These are phyloP conservation scores for Cordyceps cateniannulata DNA, from an alignment of 2,329 filamentous ascomycete species.

Conservation along the genomic window DNA sequence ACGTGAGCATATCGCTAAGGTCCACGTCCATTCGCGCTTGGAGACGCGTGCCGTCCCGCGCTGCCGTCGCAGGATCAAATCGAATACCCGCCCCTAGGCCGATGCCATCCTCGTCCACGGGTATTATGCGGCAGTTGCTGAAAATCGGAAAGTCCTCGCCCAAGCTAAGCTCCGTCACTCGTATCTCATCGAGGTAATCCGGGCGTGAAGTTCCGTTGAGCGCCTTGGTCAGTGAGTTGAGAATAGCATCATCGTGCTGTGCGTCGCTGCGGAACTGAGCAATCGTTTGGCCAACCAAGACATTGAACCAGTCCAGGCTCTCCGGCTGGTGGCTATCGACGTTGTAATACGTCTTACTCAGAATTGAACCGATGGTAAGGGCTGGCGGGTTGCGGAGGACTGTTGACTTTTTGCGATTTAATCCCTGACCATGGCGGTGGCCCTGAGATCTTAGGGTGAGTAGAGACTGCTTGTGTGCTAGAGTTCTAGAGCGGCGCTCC, in stretches of 20 bases:
- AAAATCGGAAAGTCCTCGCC: constrained; percentile 98
- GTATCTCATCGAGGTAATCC: constrained; percentile 88
- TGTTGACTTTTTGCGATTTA: constrained; percentile 62
- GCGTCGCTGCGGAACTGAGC: constrained; percentile 92
- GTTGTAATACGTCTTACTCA: constrained; percentile 97
- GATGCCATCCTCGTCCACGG: constrained; percentile 73
- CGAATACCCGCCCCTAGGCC: constrained; percentile 44
- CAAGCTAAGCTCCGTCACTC: constrained; percentile 85
- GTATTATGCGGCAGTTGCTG: constrained; percentile 94
- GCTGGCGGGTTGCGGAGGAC: constrained; percentile 66
- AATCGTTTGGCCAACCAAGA: constrained; percentile 91
- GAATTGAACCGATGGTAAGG: constrained; percentile 86
- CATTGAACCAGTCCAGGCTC: constrained; percentile 98
- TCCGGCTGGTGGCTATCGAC: constrained; percentile 93
- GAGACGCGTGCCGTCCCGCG: constrained; percentile 63
- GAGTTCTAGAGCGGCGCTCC: constrained; percentile 64
- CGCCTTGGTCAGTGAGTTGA: constrained; percentile 75
- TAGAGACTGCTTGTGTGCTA: constrained; percentile 70
- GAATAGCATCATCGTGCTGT: constrained; percentile 82
- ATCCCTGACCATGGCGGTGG: constrained; percentile 33
- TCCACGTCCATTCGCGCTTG: constrained; percentile 98
- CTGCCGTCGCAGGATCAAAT: constrained; percentile 46
- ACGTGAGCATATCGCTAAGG: constrained; percentile 88
- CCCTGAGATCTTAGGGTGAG: constrained; percentile 51
- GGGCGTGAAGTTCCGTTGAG: constrained; percentile 84